phyloP scores from a whole-genome alignment of 2,329 filamentous ascomycete genomes.

The Eutypa lata region DNA sequence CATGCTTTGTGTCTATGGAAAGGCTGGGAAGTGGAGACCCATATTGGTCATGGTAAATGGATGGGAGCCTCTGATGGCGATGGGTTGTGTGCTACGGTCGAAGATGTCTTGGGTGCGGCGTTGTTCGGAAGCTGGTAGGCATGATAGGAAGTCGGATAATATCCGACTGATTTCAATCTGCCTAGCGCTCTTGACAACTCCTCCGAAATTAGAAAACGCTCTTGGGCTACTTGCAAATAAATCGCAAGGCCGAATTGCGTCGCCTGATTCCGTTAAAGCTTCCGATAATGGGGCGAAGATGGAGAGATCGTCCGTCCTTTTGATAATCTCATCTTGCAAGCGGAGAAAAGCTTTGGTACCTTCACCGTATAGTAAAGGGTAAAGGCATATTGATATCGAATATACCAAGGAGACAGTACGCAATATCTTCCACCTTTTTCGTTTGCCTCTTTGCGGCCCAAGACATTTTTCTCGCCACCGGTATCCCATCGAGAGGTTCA shows the following conservation, averaged over 20 bases:
- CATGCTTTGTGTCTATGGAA: neutral
- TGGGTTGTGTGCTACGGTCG: neutral
- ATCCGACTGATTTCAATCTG: too few relatives aligned
- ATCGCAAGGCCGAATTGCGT: neutral
- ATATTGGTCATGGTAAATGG: neutral
- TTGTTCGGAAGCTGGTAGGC: too few relatives aligned
- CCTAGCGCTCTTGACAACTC: too few relatives aligned
- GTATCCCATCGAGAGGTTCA: neutral
- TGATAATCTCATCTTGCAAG: conserved; percentile 4
- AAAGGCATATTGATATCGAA: conserved; percentile 4
- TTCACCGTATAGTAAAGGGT: conserved; percentile 4
- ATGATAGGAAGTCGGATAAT: too few relatives aligned
- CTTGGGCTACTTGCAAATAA: neutral
- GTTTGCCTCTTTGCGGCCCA: neutral
- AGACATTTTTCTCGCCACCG: conserved; percentile 1
- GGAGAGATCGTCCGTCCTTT: neutral
- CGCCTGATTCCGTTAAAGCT: neutral
- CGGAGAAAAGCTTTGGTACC: neutral
- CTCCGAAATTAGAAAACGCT: neutral
- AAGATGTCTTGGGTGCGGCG: too few relatives aligned
- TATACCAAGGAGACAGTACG: conserved; percentile 2
- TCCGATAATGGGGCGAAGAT: neutral
- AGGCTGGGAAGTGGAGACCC: neutral
- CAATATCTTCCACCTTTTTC: neutral
- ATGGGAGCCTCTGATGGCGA: neutral